phyloP scores from a whole-genome alignment of 1,139 yeast species.

The Diutina mesorugosa region DNA sequence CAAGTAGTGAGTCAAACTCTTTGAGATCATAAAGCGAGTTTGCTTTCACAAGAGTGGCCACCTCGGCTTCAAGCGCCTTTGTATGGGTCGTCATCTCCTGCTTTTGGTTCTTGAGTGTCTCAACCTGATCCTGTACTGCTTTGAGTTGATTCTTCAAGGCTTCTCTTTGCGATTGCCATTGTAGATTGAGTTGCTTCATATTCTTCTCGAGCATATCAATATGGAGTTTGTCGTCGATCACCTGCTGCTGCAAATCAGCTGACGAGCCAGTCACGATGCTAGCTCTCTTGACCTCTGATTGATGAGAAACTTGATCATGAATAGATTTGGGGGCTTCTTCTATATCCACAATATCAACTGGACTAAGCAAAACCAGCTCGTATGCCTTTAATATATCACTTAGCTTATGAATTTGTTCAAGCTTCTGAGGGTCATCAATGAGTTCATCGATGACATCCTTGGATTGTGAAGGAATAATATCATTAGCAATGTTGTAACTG shows the following conservation, averaged over 20 bases:
- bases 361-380: not conserved
- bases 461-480: not conserved
- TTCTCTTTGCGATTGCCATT: slow-evolving; percentile 11
- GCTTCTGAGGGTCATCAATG: not conserved
- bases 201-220: slow-evolving; percentile 28
- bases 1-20: not conserved
- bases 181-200: slow-evolving; percentile 20
- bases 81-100: slow-evolving; percentile 6
- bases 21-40: not conserved
- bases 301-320: not conserved
- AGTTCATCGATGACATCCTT: not conserved
- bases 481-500: not conserved
- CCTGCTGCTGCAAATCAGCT: slow-evolving; percentile 6
- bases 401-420: not conserved
- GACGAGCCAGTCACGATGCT: not conserved
- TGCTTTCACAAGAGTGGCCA: not conserved
- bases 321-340: not conserved
- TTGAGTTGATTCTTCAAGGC: slow-evolving; percentile 13
- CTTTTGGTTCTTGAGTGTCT: slow-evolving; percentile 10
- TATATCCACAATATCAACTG: not conserved
- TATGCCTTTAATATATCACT: not conserved
- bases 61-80: not conserved
- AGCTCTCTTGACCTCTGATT: not conserved
- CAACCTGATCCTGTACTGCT: not conserved
- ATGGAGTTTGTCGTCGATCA: slow-evolving; percentile 27